Evolutionary conservation across 495 filamentous ascomycete species (phyloP).

Genomic region (Aspergillus incahuasiensis): DNA sequence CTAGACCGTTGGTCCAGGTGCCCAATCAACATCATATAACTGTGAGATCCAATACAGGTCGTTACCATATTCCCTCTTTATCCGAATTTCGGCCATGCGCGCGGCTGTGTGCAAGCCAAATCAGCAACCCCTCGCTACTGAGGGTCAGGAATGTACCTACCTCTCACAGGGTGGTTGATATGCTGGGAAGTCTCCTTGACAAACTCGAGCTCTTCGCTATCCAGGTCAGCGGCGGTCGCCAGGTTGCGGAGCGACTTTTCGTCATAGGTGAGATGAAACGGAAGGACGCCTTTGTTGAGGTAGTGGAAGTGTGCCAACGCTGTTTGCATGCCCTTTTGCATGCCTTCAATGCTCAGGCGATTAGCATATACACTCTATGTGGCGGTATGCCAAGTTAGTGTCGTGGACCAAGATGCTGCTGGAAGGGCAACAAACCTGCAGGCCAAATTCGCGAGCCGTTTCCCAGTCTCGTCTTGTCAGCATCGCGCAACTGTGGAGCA

Average conservation of each 20-base stretch:
- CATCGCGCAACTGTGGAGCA: constrained; percentile 11
- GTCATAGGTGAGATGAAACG: constrained; percentile 13
- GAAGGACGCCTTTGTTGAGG: constrained; percentile 13
- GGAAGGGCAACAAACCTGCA: constrained; percentile 5
- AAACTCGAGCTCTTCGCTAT: constrained; percentile 2
- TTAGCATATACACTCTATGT: constrained; percentile 11
- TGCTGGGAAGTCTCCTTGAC: constrained; percentile 4
- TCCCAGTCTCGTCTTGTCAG: constrained; percentile 12
- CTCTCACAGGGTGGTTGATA: constrained; percentile 4
- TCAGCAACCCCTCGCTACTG: not conserved
- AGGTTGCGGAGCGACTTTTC: constrained; percentile 6
- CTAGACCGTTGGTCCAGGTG: constrained; percentile 9
- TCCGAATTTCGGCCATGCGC: constrained; percentile 1
- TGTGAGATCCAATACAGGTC: constrained; percentile 14
- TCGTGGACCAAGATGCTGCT: not conserved
- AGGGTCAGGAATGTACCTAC: not conserved
- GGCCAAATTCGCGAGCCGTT: constrained; percentile 8
- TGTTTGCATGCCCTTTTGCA: constrained; percentile 10
- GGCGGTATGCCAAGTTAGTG: not conserved
- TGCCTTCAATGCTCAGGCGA: constrained; percentile 6
- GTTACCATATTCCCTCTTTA: not conserved
- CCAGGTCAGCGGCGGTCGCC: constrained; percentile 1
- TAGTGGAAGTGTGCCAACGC: constrained; percentile 15
- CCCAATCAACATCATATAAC: constrained; percentile 10
- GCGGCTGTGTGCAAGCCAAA: not conserved